Percentiles rank a stretch among this genome's conserved stretches.
phyloP scores from a whole-genome alignment of 2,329 filamentous ascomycete species.

The Simplicillium aogashimaense region DNA sequence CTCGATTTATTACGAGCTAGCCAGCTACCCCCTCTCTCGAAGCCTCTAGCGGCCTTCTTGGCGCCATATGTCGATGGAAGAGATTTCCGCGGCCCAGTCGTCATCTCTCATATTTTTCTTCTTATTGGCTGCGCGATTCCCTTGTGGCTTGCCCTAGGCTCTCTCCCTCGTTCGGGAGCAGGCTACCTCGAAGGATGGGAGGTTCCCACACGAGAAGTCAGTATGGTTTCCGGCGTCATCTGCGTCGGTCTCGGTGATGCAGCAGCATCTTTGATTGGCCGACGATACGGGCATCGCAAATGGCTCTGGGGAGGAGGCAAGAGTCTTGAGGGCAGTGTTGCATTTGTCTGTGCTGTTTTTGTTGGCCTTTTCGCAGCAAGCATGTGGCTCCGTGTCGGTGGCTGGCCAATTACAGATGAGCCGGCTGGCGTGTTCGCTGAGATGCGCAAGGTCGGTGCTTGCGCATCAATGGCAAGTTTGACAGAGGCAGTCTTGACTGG shows the following conservation, averaged over 20 bases:
- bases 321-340: slow-evolving; percentile 77
- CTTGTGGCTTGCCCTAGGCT: slow-evolving; percentile 77
- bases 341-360: slow-evolving; percentile 75
- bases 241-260: slow-evolving; percentile 95
- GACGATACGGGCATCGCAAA: slow-evolving; percentile 76
- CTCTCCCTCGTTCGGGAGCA: slow-evolving; percentile 46
- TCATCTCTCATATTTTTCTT: slow-evolving; percentile 92
- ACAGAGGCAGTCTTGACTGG: slow-evolving; percentile 94
- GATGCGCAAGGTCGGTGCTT: slow-evolving; percentile 60
- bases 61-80: slow-evolving; percentile 91
- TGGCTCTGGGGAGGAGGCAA: slow-evolving; percentile 98
- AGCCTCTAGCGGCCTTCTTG: slow-evolving; percentile 76
- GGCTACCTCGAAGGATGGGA: slow-evolving; percentile 65
- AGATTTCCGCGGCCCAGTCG: slow-evolving; percentile 86
- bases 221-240: slow-evolving; percentile 85
- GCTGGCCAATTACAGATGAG: slow-evolving; percentile 50
- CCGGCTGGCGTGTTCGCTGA: slow-evolving; percentile 24
- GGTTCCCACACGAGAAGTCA: slow-evolving; percentile 61
- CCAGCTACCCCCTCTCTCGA: slow-evolving; percentile 81
- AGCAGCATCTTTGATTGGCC: slow-evolving; percentile 80
- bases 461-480: slow-evolving; percentile 72
- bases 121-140: slow-evolving; percentile 92
- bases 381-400: slow-evolving; percentile 65
- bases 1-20: slow-evolving; percentile 84
- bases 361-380: slow-evolving; percentile 61